Percentiles rank a stretch among this genome's conserved stretches.
These are phyloP conservation scores for Sporothrix luriei DNA, from an alignment of 2,329 filamentous ascomycete genomes.

Conservation along the genomic window DNA sequence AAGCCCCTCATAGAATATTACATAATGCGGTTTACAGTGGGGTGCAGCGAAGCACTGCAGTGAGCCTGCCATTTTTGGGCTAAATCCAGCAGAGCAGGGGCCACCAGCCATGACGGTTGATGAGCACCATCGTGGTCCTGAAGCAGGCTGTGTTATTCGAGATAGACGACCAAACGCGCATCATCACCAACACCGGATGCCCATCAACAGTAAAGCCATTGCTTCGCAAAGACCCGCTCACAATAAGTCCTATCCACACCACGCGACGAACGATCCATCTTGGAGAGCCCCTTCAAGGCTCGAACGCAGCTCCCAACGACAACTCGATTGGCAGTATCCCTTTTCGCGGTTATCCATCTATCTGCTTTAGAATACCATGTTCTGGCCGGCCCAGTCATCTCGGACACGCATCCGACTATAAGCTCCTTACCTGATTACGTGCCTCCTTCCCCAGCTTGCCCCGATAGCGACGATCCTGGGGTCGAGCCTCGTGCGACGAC, in stretches of 20 bases:
- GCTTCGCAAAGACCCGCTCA: not conserved
- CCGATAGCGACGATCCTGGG: no score
- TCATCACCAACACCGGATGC: not conserved
- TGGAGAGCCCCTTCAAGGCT: not conserved
- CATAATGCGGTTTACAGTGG: conserved; percentile 13
- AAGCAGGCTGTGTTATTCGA: conserved; percentile 17
- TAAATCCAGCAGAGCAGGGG: not conserved
- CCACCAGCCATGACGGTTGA: not conserved
- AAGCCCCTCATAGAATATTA: not conserved
- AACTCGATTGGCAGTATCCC: not conserved
- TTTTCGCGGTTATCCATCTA: not conserved
- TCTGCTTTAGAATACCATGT: conserved; percentile 7
- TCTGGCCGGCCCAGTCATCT: conserved; percentile 11
- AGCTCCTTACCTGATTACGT: not conserved
- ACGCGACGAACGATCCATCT: not conserved
- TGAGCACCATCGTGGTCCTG: not conserved
- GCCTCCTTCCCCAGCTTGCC: not conserved
- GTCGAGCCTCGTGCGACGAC: not conserved
- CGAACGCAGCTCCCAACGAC: not conserved
- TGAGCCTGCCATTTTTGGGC: not conserved
- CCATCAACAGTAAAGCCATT: not conserved
- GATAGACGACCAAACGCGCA: conserved; percentile 5
- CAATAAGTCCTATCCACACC: not conserved
- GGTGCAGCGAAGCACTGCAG: not conserved
- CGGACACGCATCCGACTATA: not conserved